Conservation (phyloP, 2,329 filamentous ascomycete genomes). For the Clarireedia hainanense region DNA sequence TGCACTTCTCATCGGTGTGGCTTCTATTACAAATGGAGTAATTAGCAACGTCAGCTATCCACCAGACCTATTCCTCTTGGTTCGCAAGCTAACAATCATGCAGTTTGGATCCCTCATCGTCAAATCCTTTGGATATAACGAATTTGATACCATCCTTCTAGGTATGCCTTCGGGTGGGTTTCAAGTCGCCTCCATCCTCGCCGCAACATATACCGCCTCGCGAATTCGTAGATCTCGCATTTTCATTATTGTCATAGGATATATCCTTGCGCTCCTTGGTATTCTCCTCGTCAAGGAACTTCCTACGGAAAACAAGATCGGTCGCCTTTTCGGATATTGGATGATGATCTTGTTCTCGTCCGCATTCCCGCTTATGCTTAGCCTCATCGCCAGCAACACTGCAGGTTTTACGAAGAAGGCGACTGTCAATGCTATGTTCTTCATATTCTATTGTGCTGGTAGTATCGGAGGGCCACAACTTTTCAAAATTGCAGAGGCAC, state of each 20-base stretch:
- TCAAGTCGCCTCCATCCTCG: slow-evolving; percentile 1
- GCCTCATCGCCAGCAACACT: slow-evolving; percentile 46
- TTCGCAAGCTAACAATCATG: slow-evolving; percentile 28
- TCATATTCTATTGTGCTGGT: slow-evolving; percentile 5
- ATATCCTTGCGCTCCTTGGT: slow-evolving; percentile 46
- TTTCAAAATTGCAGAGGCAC: slow-evolving; percentile 3
- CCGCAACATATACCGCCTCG: slow-evolving; percentile 11
- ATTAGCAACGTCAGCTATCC: background rate
- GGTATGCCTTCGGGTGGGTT: slow-evolving; percentile 54
- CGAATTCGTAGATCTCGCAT: slow-evolving; percentile 11
- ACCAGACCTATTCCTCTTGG: background rate
- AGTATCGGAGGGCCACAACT: slow-evolving; percentile 3
- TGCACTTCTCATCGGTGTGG: slow-evolving; percentile 18
- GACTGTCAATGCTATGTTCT: slow-evolving; percentile 4
- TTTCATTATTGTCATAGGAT: slow-evolving; percentile 12
- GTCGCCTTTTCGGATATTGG: slow-evolving; percentile 42
- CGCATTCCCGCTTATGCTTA: slow-evolving; percentile 17
- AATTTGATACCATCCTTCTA: slow-evolving; percentile 30
- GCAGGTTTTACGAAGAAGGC: slow-evolving; percentile 6
- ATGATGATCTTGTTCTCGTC: slow-evolving; percentile 56
- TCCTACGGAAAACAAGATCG: slow-evolving; percentile 41
- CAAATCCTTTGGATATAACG: slow-evolving; percentile 29
- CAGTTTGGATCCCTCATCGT: slow-evolving; percentile 31
- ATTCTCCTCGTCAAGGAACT: slow-evolving; percentile 50
- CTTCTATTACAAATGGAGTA: slow-evolving; percentile 32